Evolutionary conservation across 805 yeast genomes (phyloP).

Genomic region (Ogataea minuta): DNA sequence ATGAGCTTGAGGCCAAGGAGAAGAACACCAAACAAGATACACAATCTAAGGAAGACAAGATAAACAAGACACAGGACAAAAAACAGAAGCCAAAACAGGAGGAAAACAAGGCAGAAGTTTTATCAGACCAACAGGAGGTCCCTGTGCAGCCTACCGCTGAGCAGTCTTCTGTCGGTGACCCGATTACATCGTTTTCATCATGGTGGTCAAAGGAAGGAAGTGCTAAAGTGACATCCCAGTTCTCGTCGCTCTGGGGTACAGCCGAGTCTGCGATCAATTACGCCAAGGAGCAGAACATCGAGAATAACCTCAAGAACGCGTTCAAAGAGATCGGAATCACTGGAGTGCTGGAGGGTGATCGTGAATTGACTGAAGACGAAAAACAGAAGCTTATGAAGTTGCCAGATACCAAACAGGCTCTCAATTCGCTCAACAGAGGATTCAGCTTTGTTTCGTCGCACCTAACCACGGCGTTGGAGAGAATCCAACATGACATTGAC

Average conservation of each 20-base stretch:
- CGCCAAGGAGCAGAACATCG: conserved; percentile 40
- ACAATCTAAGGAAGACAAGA: conserved; percentile 12
- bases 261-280: conserved; percentile 51
- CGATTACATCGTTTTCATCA: conserved; percentile 60
- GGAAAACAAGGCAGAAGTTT: conserved; percentile 1
- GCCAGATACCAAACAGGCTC: conserved; percentile 34
- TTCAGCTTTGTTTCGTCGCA: conserved; percentile 32
- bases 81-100: conserved; percentile 3
- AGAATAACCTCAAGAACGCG: conserved; percentile 36
- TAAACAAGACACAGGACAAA: not conserved
- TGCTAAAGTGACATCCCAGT: conserved; percentile 56
- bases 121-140: not conserved
- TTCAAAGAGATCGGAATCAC: conserved; percentile 42
- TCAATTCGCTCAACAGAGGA: conserved; percentile 37
- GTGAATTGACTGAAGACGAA: conserved; percentile 34
- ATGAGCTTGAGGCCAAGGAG: conserved; percentile 69
- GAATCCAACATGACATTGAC: conserved; percentile 33
- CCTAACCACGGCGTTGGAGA: conserved; percentile 39
- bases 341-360: conserved; percentile 34
- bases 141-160: conserved; percentile 2
- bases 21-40: conserved; percentile 30
- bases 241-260: conserved; percentile 66
- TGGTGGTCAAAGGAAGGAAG: conserved; percentile 80
- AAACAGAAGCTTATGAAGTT: conserved; percentile 26
- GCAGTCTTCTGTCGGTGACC: conserved; percentile 41